These are phyloP conservation scores for Tolypocladium tundrense DNA, from an alignment of 2,329 filamentous ascomycete genomes.

Conservation along the genomic window DNA sequence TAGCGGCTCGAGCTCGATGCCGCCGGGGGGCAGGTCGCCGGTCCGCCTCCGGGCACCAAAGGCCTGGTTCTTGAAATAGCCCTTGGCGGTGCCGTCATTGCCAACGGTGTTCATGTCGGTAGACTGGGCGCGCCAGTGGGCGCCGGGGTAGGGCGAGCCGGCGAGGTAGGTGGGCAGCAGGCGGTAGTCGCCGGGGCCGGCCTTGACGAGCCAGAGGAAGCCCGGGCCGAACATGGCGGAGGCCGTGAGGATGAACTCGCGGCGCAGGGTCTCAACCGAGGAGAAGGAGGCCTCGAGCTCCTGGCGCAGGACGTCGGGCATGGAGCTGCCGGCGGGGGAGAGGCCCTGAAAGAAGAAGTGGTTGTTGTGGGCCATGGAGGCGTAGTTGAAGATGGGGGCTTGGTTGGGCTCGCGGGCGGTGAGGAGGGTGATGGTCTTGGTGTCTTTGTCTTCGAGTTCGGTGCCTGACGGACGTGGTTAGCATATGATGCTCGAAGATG, in stretches of 20 bases:
- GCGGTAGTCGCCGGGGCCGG: slow-evolving; percentile 39
- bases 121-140: slow-evolving; percentile 65
- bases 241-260: slow-evolving; percentile 72
- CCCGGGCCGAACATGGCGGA: slow-evolving; percentile 91
- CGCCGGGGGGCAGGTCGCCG: slow-evolving; percentile 47
- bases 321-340: slow-evolving; percentile 32
- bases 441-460: slow-evolving; percentile 47
- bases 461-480: slow-evolving; percentile 38
- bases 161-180: slow-evolving; percentile 86
- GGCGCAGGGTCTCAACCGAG: slow-evolving; percentile 70
- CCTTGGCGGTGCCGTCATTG: slow-evolving; percentile 23
- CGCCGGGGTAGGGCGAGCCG: slow-evolving; percentile 76
- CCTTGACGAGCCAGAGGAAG: slow-evolving; percentile 87
- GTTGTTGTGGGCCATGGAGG: slow-evolving; percentile 93
- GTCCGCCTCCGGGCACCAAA: slow-evolving; percentile 16
- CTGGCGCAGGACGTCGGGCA: slow-evolving; percentile 44
- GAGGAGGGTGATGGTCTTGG: slow-evolving; percentile 60
- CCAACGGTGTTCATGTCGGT: slow-evolving; percentile 60
- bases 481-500: neutral
- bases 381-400: slow-evolving; percentile 86
- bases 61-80: slow-evolving; percentile 29
- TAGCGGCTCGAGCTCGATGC: slow-evolving; percentile 61
- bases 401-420: slow-evolving; percentile 68
- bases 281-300: slow-evolving; percentile 65
- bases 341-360: slow-evolving; percentile 64